Base-by-base conservation (phyloP, 139 green algal species). In the Chlorella sp. region DNA sequence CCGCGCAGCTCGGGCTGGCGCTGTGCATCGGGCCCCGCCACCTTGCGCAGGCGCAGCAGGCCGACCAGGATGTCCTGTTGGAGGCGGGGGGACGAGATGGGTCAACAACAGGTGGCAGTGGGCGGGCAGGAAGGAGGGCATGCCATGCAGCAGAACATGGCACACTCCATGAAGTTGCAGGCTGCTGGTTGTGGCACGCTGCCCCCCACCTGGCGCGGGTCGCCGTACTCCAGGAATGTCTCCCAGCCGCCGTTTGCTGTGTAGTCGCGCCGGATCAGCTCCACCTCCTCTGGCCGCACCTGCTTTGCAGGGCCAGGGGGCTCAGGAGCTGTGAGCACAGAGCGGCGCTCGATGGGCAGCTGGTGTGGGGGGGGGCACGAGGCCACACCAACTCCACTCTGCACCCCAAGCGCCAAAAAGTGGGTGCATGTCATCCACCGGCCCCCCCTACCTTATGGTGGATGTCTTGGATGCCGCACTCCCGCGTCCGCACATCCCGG, bases 401-500 rank as follows among this genome's bases (percentile, higher is more conserved):
- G n/a, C n/a, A n/a, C n/a, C n/a, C n/a, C n/a, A n/a, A n/a, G n/a
- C n/a, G n/a, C n/a, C n/a, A n/a, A n/a, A n/a, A n/a, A n/a, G n/a
- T n/a, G n/a, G n/a, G n/a, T n/a, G n/a, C n/a, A n/a, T n/a, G n/a
- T n/a, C n/a, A n/a, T n/a, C n/a, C n/a, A n/a, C n/a, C n/a, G n/a
- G n/a, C n/a, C n/a, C n/a, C n/a, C n/a, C n/a, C n/a, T n/a, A 95
- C 93, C 68, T 92, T 83, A 74, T 96, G 86, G 91, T 99, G 97
- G 32, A 99, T 97, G 91, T 98, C 97, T 89, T 98, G 95, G 72
- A 99, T 99, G 74, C 97, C 97, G 3, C 92, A 95, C 90, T 99
- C 97, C 1, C 97, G 92, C 2, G 96, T 98, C 73, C 97, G 93
- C 73, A 99, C 96, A 72, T 99, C 97, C 39, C 96, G 91, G 90